Conservation (phyloP, 768 basidiomycete genomes). For the Pisolithus sp. region DNA sequence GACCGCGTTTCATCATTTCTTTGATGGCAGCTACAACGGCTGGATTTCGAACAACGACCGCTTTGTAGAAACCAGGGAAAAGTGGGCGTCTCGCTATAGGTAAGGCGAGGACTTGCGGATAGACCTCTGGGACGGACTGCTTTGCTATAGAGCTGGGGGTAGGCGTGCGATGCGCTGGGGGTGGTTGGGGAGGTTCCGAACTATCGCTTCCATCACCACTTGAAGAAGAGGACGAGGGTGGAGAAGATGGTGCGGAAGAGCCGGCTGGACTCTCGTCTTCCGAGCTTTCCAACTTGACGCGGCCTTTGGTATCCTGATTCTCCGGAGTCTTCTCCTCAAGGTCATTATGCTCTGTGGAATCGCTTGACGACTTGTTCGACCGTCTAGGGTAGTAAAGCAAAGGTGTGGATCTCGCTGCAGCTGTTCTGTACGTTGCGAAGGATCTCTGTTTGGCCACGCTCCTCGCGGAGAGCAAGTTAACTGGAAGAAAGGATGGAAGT, state of each 20-base stretch:
- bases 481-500: neutral
- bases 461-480: conserved; percentile 2
- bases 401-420: conserved; percentile 26
- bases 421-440: conserved; percentile 21
- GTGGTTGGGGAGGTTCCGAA: conserved; percentile 32
- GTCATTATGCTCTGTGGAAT: conserved; percentile 19
- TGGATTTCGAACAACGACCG: conserved; percentile 88
- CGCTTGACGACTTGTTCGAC: conserved; percentile 28
- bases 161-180: conserved; percentile 31
- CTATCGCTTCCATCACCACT: conserved; percentile 33
- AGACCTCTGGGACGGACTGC: conserved; percentile 81
- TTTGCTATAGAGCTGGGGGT: conserved; percentile 62
- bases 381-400: conserved; percentile 31
- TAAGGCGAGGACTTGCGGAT: conserved; percentile 90
- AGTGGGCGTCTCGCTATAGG: conserved; percentile 93
- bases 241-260: conserved; percentile 26
- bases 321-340: conserved; percentile 21
- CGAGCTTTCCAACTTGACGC: conserved; percentile 18
- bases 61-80: conserved; percentile 98
- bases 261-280: conserved; percentile 28
- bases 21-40: conserved; percentile 89
- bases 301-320: conserved; percentile 11
- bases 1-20: conserved; percentile 94
- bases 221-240: conserved; percentile 36
- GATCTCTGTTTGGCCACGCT: conserved; percentile 14